Evolutionary conservation across 176 grass and related monocot species (phyloP), one percentile per base, ranked within the genome.

Genomic region (Pontederia crassipes): DNA sequence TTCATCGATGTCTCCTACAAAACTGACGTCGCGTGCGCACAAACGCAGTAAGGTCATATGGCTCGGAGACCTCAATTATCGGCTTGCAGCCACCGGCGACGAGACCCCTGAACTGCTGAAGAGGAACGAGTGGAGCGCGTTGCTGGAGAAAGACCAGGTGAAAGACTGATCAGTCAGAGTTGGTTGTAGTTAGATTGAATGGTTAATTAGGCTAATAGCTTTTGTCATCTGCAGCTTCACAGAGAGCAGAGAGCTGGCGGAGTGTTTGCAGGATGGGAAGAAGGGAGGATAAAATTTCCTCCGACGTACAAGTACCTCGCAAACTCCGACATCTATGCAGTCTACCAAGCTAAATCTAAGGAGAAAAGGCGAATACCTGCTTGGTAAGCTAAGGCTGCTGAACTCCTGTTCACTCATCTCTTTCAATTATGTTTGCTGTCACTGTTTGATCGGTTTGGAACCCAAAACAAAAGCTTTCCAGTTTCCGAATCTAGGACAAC

Each of bases 41-140:
- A 60, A 20, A 10, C 61, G 70, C 82, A 97, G 92, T 59, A 85
- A 91, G 74, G 74, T 88, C 17, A 75, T 97, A 32, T 97, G 92
- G 92, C 72, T 97, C 0, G 92, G 92, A 0, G 92, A 97, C 76
- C 70, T 97, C 17, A 97, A 97, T 52, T 97, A 97, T 66, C 78
- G 92, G 0, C 74, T 97, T 4, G 14, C 72, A 10, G 54, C 64
- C 2, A 74, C 52, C 50, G 51, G 56, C 66, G 16, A 58, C 32
- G 35, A 65, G 13, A 77, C 78, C 4, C 69, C 45, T 4, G 70
- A 73, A 5, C 24, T 88, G 70, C 54, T 97, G 18, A 71, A 88
- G 59, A 72, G 71, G 62, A 78, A 71, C 11, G 76, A 88, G 24
- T 97, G 92, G 92, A 35, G 57, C 24, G 65, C 78, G 26, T 51